These are phyloP conservation scores for Cyberlindnera lachancei DNA, from an alignment of 805 yeast species.

Conservation along the genomic window DNA sequence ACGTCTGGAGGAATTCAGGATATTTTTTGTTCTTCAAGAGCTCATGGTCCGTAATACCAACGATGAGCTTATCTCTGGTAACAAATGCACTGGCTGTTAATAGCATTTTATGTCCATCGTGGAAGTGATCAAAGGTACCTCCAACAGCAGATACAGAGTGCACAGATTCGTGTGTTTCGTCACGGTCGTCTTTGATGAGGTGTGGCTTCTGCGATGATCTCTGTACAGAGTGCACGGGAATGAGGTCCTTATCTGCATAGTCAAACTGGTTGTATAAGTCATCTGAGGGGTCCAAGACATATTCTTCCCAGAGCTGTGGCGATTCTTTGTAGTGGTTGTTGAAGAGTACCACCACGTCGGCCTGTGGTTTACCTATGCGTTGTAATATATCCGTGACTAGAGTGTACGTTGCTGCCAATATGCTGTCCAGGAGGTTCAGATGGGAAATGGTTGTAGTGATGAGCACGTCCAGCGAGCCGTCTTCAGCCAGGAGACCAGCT, in stretches of 20 bases:
- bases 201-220: conserved; percentile 1
- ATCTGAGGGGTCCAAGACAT: conserved; percentile 14
- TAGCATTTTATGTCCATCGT: conserved; percentile 88
- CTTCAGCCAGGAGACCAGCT: conserved; percentile 6
- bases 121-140: conserved; percentile 95
- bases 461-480: conserved; percentile 15
- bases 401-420: conserved; percentile 17
- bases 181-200: conserved; percentile 7
- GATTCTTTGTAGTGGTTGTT: conserved; percentile 18
- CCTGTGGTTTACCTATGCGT: conserved; percentile 5
- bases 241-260: conserved; percentile 5
- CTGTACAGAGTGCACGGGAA: conserved; percentile 7
- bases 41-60: conserved; percentile 79
- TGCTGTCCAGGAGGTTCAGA: conserved; percentile 16
- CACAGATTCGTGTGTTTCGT: conserved; percentile 17
- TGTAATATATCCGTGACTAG: conserved; percentile 11
- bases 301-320: conserved; percentile 12
- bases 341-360: conserved; percentile 16
- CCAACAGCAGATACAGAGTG: conserved; percentile 61
- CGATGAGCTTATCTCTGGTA: conserved; percentile 46
- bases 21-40: conserved; percentile 70
- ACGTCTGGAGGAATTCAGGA: conserved; percentile 55
- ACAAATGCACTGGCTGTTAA: conserved; percentile 65
- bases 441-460: conserved; percentile 10
- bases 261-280: conserved; percentile 6